Conservation (phyloP, 2,329 filamentous ascomycete genomes). For the Penicillium sp. region DNA sequence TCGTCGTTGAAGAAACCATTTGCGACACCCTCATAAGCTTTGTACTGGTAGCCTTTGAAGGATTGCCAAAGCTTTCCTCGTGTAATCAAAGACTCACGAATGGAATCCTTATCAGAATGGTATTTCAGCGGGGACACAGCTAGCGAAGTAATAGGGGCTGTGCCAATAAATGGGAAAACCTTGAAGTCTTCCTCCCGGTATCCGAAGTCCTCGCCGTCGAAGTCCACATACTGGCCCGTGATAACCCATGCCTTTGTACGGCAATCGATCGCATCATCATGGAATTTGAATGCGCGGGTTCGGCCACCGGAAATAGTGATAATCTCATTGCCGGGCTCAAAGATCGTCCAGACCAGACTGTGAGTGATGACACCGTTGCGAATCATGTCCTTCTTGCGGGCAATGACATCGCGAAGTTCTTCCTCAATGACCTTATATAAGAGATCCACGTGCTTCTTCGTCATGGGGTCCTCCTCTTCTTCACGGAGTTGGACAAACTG, state of each 20-base stretch:
- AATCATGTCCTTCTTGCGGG: constrained; percentile 53
- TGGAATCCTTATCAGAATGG: constrained; percentile 40
- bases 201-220: constrained; percentile 22
- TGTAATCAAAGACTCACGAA: constrained; percentile 43
- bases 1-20: constrained; percentile 30
- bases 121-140: constrained; percentile 47
- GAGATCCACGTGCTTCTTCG: constrained; percentile 50
- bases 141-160: constrained; percentile 43
- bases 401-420: constrained; percentile 54
- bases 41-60: constrained; percentile 52
- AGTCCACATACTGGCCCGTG: constrained; percentile 17
- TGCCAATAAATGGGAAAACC: constrained; percentile 32
- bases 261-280: neutral
- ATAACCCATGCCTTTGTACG: constrained; percentile 8
- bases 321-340: constrained; percentile 28
- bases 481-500: constrained; percentile 46
- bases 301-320: constrained; percentile 5
- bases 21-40: constrained; percentile 49
- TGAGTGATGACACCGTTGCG: constrained; percentile 55
- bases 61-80: constrained; percentile 50
- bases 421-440: constrained; percentile 50
- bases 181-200: neutral
- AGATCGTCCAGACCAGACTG: constrained; percentile 46
- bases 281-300: constrained; percentile 12
- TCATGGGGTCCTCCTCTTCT: constrained; percentile 45